Percentiles rank a stretch among this genome's conserved stretches.
phyloP scores from a whole-genome alignment of 805 yeast species.

The Ogataea corticis region DNA sequence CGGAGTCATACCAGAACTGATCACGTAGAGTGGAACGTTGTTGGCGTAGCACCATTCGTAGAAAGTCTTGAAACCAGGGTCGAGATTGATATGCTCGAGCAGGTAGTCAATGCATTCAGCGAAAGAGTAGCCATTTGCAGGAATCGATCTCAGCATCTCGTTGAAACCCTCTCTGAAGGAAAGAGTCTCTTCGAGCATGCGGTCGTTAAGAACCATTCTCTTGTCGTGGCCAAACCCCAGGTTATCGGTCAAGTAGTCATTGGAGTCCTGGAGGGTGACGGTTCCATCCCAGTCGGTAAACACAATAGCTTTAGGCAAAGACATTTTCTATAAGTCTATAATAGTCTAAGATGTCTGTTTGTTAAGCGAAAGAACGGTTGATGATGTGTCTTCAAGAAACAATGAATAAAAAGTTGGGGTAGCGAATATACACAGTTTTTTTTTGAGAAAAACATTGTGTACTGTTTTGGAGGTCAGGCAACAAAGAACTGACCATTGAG shows the following conservation, averaged over 20 bases:
- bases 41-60: constrained; percentile 74
- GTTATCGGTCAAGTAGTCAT: constrained; percentile 86
- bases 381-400: no score
- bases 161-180: constrained; percentile 81
- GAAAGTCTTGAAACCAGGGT: constrained; percentile 85
- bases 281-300: constrained; percentile 99
- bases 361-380: no score
- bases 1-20: constrained; percentile 93
- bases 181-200: constrained; percentile 65
- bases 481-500: no score
- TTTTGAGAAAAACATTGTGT: neutral
- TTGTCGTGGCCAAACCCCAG: constrained; percentile 79
- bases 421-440: no score
- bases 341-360: no score
- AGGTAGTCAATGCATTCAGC: constrained; percentile 77
- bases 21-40: constrained; percentile 80
- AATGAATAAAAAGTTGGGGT: no score
- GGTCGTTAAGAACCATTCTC: constrained; percentile 67
- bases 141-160: constrained; percentile 80
- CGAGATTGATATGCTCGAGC: constrained; percentile 67
- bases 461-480: no score
- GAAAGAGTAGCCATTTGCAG: constrained; percentile 46
- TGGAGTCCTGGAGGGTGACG: constrained; percentile 91
- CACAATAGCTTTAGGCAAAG: constrained; percentile 59
- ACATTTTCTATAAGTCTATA: neutral